Conservation (phyloP, 345 rosid species). For the Eutrema yunnanense region DNA sequence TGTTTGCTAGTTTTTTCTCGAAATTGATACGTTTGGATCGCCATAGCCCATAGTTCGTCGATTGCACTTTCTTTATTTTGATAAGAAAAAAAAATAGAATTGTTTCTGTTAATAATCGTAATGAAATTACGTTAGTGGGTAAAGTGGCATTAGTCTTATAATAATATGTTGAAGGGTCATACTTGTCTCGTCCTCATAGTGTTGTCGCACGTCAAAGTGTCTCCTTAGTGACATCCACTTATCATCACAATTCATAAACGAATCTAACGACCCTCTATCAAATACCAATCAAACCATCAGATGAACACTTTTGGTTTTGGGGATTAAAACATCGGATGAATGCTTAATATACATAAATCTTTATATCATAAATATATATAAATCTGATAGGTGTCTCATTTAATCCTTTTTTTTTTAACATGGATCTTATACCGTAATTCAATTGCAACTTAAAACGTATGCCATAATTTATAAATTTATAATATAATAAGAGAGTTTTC, state of each 20-base stretch:
- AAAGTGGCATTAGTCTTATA: conserved; percentile 27
- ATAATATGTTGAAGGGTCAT: conserved; percentile 19
- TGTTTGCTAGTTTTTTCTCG: not conserved
- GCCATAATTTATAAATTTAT: not conserved
- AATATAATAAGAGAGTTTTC: too few relatives aligned
- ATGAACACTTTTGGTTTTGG: not conserved
- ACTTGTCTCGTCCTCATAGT: conserved; percentile 27
- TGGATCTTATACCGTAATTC: not conserved
- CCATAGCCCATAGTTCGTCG: not conserved
- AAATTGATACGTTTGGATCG: not conserved
- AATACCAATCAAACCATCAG: conserved; percentile 11
- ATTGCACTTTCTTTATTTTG: not conserved
- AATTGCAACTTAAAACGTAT: not conserved
- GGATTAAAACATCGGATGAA: not conserved
- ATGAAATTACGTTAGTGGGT: conserved; percentile 23
- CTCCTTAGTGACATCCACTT: conserved; percentile 34
- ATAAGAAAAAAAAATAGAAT: not conserved
- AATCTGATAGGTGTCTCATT: not conserved
- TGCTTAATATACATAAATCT: not conserved
- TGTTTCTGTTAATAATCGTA: not conserved
- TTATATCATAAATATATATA: not conserved
- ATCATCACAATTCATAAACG: conserved; percentile 23
- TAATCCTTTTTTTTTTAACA: not conserved
- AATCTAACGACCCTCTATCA: conserved; percentile 19
- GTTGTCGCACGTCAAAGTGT: conserved; percentile 30